Percentiles rank a stretch among this genome's conserved stretches.
Conservation (phyloP, 352 stramenopile species). For the Phytophthora hybrid region DNA sequence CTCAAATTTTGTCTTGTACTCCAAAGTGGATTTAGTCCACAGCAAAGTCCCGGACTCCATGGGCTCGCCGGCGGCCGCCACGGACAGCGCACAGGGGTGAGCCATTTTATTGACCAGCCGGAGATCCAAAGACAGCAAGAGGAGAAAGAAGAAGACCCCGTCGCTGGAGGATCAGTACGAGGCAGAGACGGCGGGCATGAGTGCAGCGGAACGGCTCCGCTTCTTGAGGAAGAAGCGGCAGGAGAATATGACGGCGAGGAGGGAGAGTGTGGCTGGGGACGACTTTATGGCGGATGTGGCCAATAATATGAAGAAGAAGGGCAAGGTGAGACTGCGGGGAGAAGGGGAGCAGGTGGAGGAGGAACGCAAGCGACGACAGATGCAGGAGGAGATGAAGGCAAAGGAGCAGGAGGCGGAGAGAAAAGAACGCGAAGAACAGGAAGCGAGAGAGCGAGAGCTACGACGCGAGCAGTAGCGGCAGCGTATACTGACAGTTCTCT, state of each 20-base stretch:
- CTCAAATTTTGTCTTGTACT: too few relatives aligned
- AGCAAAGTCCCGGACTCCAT: too few relatives aligned
- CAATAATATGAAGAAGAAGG: slow-evolving; percentile 80
- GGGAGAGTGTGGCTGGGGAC: slow-evolving; percentile 54
- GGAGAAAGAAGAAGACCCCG: slow-evolving; percentile 8
- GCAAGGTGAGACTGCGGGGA: slow-evolving; percentile 30
- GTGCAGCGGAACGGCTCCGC: slow-evolving; percentile 62
- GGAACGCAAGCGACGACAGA: slow-evolving; percentile 46
- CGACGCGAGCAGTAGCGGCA: slow-evolving; percentile 28
- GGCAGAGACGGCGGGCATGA: slow-evolving; percentile 68
- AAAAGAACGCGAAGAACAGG: slow-evolving; percentile 39
- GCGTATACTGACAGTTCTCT: too few relatives aligned
- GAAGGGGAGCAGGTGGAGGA: slow-evolving; percentile 39
- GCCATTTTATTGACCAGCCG: too few relatives aligned
- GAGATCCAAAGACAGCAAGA: not conserved
- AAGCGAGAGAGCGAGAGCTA: slow-evolving; percentile 36
- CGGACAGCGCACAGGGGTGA: too few relatives aligned
- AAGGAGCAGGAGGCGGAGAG: slow-evolving; percentile 39
- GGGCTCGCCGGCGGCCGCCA: too few relatives aligned
- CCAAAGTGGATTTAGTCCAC: too few relatives aligned
- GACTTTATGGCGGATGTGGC: slow-evolving; percentile 77
- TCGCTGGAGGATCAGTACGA: slow-evolving; percentile 58
- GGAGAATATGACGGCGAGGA: slow-evolving; percentile 60
- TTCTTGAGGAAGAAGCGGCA: slow-evolving; percentile 73
- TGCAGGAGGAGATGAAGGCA: slow-evolving; percentile 38